phyloP scores from a whole-genome alignment of 1,139 yeast genomes.

The Candida smagusa region DNA sequence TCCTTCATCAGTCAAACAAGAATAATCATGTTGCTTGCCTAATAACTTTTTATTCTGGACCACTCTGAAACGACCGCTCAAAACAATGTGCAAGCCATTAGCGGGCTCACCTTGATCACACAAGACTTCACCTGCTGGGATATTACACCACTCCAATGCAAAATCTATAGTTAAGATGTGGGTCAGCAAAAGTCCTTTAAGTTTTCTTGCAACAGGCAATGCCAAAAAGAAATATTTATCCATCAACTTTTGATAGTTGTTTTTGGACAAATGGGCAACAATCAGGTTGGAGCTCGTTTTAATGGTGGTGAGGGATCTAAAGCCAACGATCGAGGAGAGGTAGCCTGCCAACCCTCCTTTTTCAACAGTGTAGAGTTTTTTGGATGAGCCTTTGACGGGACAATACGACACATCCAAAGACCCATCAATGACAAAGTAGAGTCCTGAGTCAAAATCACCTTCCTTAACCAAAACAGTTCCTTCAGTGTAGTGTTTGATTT shows the following conservation, averaged over 20 bases:
- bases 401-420: conserved; percentile 56
- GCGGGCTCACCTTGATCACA: conserved; percentile 85
- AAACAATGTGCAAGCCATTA: conserved; percentile 85
- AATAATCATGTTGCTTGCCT: conserved; percentile 1
- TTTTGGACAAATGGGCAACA: conserved; percentile 70
- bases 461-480: conserved; percentile 61
- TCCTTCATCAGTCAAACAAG: conserved; percentile 4
- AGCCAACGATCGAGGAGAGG: conserved; percentile 75
- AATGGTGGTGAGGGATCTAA: conserved; percentile 72
- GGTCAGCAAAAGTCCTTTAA: conserved; percentile 64
- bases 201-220: conserved; percentile 70
- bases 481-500: conserved; percentile 52
- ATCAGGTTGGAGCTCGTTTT: conserved; percentile 55
- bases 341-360: conserved; percentile 90
- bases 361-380: conserved; percentile 52
- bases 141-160: conserved; percentile 93
- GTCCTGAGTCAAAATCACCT: conserved; percentile 65
- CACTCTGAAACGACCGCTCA: conserved; percentile 86
- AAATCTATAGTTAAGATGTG: conserved; percentile 76
- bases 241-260: conserved; percentile 59
- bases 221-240: conserved; percentile 77
- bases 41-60: conserved; percentile 20
- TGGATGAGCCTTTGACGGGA: conserved; percentile 4
- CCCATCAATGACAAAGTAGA: conserved; percentile 80
- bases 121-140: conserved; percentile 77